phyloP scores from a whole-genome alignment of 2,329 filamentous ascomycete genomes.

The Fusarium nodosum region DNA sequence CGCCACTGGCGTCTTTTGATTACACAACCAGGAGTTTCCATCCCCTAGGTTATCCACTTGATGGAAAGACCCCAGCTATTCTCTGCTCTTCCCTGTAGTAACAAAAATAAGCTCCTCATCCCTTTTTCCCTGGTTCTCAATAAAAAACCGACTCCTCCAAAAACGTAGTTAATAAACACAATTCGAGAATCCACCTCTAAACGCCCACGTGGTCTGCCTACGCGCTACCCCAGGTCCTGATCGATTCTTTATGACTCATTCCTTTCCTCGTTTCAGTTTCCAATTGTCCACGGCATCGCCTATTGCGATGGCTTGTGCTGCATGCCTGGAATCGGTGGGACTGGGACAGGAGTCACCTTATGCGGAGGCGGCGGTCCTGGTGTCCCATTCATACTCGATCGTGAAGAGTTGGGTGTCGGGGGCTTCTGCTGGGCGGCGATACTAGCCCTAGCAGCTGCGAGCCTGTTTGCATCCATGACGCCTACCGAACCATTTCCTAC shows the following conservation, averaged over 20 bases:
- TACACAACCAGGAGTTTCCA: slow-evolving; percentile 40
- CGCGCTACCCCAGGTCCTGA: slow-evolving; percentile 16
- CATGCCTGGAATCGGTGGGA: slow-evolving; percentile 59
- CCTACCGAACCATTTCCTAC: slow-evolving; percentile 47
- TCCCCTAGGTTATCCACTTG: slow-evolving; percentile 26
- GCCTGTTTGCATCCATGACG: slow-evolving; percentile 50
- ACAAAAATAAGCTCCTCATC: slow-evolving; percentile 25
- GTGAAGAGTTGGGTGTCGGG: slow-evolving; percentile 53
- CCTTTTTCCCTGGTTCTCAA: slow-evolving; percentile 39
- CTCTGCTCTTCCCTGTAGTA: slow-evolving; percentile 24
- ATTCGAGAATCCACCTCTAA: slow-evolving; percentile 47
- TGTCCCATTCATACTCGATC: slow-evolving; percentile 54
- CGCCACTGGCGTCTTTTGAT: slow-evolving; percentile 39
- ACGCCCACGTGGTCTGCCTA: slow-evolving; percentile 41
- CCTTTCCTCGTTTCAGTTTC: slow-evolving; percentile 12
- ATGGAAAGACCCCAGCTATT: slow-evolving; percentile 7
- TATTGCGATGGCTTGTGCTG: slow-evolving; percentile 50
- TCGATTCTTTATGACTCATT: slow-evolving; percentile 15
- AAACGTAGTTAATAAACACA: slow-evolving; percentile 40
- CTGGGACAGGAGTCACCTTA: slow-evolving; percentile 61
- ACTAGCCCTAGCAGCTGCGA: slow-evolving; percentile 56
- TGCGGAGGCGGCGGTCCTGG: slow-evolving; percentile 54
- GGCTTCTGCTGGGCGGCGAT: slow-evolving; percentile 55
- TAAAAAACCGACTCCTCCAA: slow-evolving; percentile 41
- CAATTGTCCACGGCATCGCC: slow-evolving; percentile 17